Evolutionary conservation across 164 flowering plant species (phyloP).

Genomic region (Tetrastigma voinierianum): DNA sequence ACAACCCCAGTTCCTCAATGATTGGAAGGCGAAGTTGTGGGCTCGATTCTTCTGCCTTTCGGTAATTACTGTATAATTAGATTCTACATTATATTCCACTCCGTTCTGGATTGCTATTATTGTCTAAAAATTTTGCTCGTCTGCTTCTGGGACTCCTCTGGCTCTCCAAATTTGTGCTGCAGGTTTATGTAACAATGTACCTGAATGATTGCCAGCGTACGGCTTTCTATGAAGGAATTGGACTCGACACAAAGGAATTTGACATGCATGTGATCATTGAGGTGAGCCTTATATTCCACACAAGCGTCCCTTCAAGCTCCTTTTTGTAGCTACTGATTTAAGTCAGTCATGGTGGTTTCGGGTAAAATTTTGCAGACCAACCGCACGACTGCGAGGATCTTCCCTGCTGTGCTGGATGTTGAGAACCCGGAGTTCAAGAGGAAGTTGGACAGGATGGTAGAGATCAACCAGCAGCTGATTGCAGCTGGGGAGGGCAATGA

Average conservation of each 20-base stretch:
- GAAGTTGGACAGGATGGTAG: slow-evolving; percentile 91
- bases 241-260: slow-evolving; percentile 92
- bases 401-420: slow-evolving; percentile 93
- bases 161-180: slow-evolving; percentile 17
- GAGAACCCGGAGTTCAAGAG: slow-evolving; percentile 99
- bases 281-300: slow-evolving; percentile 38
- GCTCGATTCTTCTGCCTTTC: slow-evolving; percentile 94
- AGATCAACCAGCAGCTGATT: slow-evolving; percentile 62
- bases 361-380: slow-evolving; percentile 74
- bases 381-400: slow-evolving; percentile 93
- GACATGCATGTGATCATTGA: slow-evolving; percentile 99
- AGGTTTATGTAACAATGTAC: slow-evolving; percentile 99
- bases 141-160: too few relatives aligned
- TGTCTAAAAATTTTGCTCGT: too few relatives aligned
- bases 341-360: background rate
- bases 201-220: slow-evolving; percentile 91
- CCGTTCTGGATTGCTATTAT: too few relatives aligned
- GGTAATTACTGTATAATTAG: slow-evolving; percentile 34
- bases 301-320: background rate
- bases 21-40: slow-evolving; percentile 98
- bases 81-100: too few relatives aligned
- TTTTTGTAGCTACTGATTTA: background rate
- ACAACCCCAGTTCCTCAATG: slow-evolving; percentile 96
- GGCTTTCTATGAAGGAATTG: slow-evolving; percentile 94
- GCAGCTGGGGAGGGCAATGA: slow-evolving; percentile 73